Base-by-base conservation (phyloP, 345 rosid species). In the Arabidopsis arenosa region DNA sequence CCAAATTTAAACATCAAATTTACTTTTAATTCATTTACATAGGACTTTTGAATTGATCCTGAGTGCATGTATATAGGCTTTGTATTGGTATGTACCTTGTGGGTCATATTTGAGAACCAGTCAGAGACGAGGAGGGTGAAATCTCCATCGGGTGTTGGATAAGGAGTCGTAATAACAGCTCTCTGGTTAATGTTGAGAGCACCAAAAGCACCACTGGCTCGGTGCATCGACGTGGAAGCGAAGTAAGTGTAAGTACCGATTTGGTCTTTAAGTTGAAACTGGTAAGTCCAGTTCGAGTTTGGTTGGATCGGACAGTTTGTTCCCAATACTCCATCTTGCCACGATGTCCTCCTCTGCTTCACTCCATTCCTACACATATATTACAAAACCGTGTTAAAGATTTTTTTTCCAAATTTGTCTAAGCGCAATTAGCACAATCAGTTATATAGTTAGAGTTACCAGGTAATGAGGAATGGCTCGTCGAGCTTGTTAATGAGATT, bases 251-350 rank as follows among this genome's bases (percentile, higher is more conserved):
- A 88, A 52, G 88, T 82, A 3, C 97, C 98, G 41, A 93, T 85
- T 62, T 93, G 97, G 54, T 93, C 98, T 65, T 93, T 93, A 36
- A 82, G 2, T 73, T 93, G 97, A 81, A 88, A 91, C 63, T 87
- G 75, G 81, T 91, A 93, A 5, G 97, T 89, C 93, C 96, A 91
- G 80, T 85, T 93, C 7, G 86, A 45, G 78, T 83, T 82, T 1
- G 94, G 93, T 62, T 64, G 90, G 59, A 93, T 86, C 2, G 97
- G 94, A 62, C 98, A 93, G n/a, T 93, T 87, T 39, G 98, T 93
- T 60, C 97, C 98, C 23, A 88, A 76, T 41, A 93, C 90, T 60
- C 97, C 97, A 36, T 93, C 94, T 84, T 93, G 93, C 97, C 98
- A 93, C 14, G 88, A 51, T 2, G 78, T 88, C 66, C 75, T 90